A percentile compares a stretch with the other conserved stretches of the same genome.
These are phyloP conservation scores for Termitomyces sp. DNA, from an alignment of 768 basidiomycete genomes.

Conservation along the genomic window DNA sequence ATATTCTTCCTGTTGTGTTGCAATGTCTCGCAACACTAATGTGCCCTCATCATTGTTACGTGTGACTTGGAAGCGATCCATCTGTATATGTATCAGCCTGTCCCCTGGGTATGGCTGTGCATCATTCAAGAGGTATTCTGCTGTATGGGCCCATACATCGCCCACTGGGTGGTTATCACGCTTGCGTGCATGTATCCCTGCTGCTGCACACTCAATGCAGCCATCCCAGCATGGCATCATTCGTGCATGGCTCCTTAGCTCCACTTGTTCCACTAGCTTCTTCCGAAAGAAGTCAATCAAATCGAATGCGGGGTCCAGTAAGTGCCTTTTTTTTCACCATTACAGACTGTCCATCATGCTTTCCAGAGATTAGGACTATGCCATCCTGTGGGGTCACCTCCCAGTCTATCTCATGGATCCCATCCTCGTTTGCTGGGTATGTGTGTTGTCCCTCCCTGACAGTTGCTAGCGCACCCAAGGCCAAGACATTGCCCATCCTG, in stretches of 20 bases:
- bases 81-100: neutral
- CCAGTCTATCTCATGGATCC: neutral
- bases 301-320: neutral
- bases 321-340: neutral
- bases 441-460: neutral
- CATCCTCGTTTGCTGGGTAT: neutral
- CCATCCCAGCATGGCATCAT: neutral
- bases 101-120: neutral
- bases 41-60: accelerated
- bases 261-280: neutral
- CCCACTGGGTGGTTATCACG: neutral
- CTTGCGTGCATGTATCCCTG: neutral
- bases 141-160: neutral
- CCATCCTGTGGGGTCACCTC: neutral
- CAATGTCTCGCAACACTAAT: neutral
- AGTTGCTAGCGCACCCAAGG: neutral
- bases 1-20: neutral
- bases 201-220: neutral
- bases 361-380: neutral
- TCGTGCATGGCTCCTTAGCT: neutral
- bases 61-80: neutral
- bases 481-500: neutral
- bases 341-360: neutral
- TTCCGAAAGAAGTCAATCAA: neutral
- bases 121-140: neutral